Percentiles rank a stretch among this genome's conserved stretches.
phyloP scores from a whole-genome alignment of 1,284 basidiomycete species.

The Boletus hoseneyae region DNA sequence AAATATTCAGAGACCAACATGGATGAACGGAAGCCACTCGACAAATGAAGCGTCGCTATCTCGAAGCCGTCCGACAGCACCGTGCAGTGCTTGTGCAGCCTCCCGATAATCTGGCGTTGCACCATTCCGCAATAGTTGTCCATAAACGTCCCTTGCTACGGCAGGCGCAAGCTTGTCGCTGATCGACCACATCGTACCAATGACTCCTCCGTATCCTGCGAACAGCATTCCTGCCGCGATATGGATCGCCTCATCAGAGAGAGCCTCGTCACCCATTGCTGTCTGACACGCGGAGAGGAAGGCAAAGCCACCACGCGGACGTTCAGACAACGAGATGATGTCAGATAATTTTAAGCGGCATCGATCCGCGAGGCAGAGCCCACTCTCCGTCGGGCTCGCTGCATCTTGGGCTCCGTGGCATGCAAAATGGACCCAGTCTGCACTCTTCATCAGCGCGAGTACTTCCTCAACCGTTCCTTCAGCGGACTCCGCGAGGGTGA shows the following conservation, averaged over 20 bases:
- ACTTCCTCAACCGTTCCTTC: constrained; percentile 1
- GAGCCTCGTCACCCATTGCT: background rate
- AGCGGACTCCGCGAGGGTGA: background rate
- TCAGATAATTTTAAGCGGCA: background rate
- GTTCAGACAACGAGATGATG: background rate
- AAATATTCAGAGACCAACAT: constrained; percentile 2
- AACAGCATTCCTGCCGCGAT: background rate
- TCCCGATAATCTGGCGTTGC: background rate
- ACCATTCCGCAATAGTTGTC: too few species aligned
- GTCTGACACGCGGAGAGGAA: constrained; percentile 1
- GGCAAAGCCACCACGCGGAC: constrained; percentile 5
- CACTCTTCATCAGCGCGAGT: constrained; percentile 1
- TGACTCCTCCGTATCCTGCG: background rate
- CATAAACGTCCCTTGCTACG: too few species aligned
- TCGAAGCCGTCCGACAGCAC: background rate
- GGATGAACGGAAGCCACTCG: background rate
- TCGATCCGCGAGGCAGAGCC: background rate
- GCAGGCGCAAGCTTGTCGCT: too few species aligned
- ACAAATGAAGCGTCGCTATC: background rate
- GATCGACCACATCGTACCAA: too few species aligned
- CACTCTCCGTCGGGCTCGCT: background rate
- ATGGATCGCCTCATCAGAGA: background rate
- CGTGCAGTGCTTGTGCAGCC: background rate
- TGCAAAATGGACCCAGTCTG: constrained; percentile 9
- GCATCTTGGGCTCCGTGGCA: constrained; percentile 9